phyloP scores from a whole-genome alignment of 768 basidiomycete genomes.

The Agrocybe praecox region DNA sequence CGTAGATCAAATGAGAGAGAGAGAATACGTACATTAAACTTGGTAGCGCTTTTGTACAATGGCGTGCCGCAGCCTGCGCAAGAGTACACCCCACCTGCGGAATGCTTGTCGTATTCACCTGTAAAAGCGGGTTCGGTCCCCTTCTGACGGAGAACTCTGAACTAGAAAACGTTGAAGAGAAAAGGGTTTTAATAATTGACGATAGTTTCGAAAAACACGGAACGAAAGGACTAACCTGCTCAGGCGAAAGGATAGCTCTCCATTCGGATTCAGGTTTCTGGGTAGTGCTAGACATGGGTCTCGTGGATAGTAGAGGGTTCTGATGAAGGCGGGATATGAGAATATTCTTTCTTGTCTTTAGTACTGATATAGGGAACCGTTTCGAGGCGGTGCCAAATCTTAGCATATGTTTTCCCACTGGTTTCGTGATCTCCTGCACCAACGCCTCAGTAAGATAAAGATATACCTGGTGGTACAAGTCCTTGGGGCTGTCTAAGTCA shows the following conservation, averaged over 20 bases:
- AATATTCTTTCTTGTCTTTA: not conserved
- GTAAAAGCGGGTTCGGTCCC: slow-evolving; percentile 82
- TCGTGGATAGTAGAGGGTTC: slow-evolving; percentile 7
- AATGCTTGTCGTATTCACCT: slow-evolving; percentile 78
- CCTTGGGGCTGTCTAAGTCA: slow-evolving; percentile 1
- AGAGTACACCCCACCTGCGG: slow-evolving; percentile 66
- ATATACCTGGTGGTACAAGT: too few relatives aligned
- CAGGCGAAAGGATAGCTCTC: slow-evolving; percentile 76
- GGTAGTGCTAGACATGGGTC: slow-evolving; percentile 36
- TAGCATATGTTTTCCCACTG: slow-evolving; percentile 15
- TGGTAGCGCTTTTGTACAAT: slow-evolving; percentile 86
- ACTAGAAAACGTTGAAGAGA: slow-evolving; percentile 45
- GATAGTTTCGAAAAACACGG: not conserved
- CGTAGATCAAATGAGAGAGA: not conserved
- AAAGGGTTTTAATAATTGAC: not conserved
- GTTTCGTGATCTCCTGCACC: not conserved
- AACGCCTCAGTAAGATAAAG: slow-evolving; percentile 3
- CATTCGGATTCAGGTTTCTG: slow-evolving; percentile 78
- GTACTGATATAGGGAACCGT: slow-evolving; percentile 16
- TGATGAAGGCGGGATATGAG: slow-evolving; percentile 1
- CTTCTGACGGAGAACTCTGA: slow-evolving; percentile 82
- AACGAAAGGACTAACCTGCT: slow-evolving; percentile 62
- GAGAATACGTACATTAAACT: slow-evolving; percentile 64
- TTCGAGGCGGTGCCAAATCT: slow-evolving; percentile 17
- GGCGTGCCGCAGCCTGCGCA: slow-evolving; percentile 84